Conservation (phyloP, 257 asterid species). For the Scutellaria barbata region DNA sequence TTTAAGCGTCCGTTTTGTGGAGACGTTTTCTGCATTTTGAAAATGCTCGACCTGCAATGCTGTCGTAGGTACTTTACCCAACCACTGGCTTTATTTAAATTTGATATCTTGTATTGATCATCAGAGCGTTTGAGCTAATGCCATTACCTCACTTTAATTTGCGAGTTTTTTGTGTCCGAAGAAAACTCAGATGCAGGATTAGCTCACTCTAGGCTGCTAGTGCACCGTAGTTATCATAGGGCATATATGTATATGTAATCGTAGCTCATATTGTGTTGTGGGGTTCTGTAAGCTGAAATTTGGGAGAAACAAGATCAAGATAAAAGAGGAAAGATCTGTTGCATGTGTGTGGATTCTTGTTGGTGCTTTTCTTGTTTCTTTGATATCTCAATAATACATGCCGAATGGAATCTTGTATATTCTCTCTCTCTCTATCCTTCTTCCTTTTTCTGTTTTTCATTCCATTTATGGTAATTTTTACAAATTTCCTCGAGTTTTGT, state of each 20-base stretch:
- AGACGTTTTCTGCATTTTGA: constrained; percentile 25
- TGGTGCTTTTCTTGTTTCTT: neutral
- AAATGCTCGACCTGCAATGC: constrained; percentile 31
- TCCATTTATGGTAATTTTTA: neutral
- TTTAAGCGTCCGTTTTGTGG: constrained; percentile 1
- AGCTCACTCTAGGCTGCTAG: constrained; percentile 44
- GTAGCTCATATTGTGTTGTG: constrained; percentile 43
- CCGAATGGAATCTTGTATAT: neutral
- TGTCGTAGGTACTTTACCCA: constrained; percentile 23
- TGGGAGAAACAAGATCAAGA: constrained; percentile 31
- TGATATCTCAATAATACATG: constrained; percentile 23
- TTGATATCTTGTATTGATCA: constrained; percentile 36
- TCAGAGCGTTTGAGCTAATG: constrained; percentile 39
- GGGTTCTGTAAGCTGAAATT: constrained; percentile 46
- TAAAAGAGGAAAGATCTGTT: constrained; percentile 25
- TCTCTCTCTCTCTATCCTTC: neutral
- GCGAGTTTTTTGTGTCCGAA: constrained; percentile 40
- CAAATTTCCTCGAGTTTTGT: no score
- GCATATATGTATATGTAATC: constrained; percentile 45
- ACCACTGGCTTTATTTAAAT: constrained; percentile 31
- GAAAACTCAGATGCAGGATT: constrained; percentile 35
- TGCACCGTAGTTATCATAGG: constrained; percentile 50
- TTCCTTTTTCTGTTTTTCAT: no score
- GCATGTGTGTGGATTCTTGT: constrained; percentile 4
- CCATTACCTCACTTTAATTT: constrained; percentile 38